Conservation (phyloP, 2,329 filamentous ascomycete species). For the Arthrobotrys pseudoclavata region DNA sequence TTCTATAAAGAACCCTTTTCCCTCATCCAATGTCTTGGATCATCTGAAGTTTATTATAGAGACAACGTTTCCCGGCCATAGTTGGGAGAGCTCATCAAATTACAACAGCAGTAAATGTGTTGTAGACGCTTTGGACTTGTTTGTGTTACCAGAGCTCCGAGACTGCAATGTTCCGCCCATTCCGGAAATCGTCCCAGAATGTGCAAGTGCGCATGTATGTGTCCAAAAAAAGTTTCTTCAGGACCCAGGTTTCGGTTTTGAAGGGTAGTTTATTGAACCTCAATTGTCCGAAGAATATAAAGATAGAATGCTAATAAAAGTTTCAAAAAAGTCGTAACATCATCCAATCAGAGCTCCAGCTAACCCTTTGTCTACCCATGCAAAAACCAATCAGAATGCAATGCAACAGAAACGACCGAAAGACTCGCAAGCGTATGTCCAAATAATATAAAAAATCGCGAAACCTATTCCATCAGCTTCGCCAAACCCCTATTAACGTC, state of each 20-base stretch:
- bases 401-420: slow-evolving; percentile 4
- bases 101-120: slow-evolving; percentile 17
- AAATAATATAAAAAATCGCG: background rate
- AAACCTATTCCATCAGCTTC: slow-evolving; percentile 46
- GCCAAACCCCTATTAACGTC: slow-evolving; percentile 44
- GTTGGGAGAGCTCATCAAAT: slow-evolving; percentile 1
- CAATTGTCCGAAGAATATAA: background rate
- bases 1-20: slow-evolving; percentile 17
- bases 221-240: background rate
- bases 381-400: slow-evolving; percentile 1
- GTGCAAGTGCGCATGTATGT: slow-evolving; percentile 1
- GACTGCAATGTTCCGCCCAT: slow-evolving; percentile 4
- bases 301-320: background rate
- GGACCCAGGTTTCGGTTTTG: background rate
- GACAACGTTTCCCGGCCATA: slow-evolving; percentile 1
- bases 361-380: slow-evolving; percentile 10
- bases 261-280: background rate
- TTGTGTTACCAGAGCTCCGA: slow-evolving; percentile 2
- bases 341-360: slow-evolving; percentile 18
- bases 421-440: background rate
- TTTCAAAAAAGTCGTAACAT: slow-evolving; percentile 12
- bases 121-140: slow-evolving; percentile 12
- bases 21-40: slow-evolving; percentile 23
- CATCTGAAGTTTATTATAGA: slow-evolving; percentile 1
- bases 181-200: slow-evolving; percentile 15